phyloP scores from a whole-genome alignment of 208 protist species.

The Leishmania major region DNA sequence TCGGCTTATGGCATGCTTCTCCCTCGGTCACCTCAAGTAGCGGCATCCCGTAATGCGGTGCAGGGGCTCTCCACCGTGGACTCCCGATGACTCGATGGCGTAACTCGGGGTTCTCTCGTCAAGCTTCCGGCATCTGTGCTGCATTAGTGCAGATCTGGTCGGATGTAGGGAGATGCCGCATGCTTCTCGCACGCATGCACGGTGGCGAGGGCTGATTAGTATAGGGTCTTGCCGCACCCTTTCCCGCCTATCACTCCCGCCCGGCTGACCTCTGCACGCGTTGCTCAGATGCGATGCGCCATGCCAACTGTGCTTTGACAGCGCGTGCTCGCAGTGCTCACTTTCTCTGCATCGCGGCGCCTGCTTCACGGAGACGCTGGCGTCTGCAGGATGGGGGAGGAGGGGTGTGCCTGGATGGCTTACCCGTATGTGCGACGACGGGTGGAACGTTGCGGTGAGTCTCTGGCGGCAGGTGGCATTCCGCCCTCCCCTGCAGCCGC shows the following conservation, averaged over 20 bases:
- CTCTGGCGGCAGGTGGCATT: background rate
- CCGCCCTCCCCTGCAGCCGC: background rate
- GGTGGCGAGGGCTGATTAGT: background rate
- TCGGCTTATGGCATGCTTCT: no score
- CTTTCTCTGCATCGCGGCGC: background rate
- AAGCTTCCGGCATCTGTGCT: background rate
- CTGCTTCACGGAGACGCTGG: background rate
- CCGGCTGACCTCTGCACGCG: background rate
- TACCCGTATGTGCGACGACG: background rate
- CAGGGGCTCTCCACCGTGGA: background rate
- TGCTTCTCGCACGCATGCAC: background rate
- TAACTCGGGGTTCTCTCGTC: background rate
- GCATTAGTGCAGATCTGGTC: background rate
- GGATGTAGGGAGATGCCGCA: background rate
- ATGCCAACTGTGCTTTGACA: background rate
- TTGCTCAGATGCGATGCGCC: background rate
- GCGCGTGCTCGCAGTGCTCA: background rate
- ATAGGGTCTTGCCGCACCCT: background rate
- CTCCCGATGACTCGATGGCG: background rate
- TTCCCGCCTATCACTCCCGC: background rate
- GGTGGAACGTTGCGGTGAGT: background rate
- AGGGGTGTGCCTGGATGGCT: background rate
- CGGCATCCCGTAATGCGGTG: background rate
- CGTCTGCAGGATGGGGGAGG: no score
- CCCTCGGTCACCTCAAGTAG: background rate